Evolutionary conservation across 768 basidiomycete genomes (phyloP).

Genomic region (Psilocybe tampanensis): DNA sequence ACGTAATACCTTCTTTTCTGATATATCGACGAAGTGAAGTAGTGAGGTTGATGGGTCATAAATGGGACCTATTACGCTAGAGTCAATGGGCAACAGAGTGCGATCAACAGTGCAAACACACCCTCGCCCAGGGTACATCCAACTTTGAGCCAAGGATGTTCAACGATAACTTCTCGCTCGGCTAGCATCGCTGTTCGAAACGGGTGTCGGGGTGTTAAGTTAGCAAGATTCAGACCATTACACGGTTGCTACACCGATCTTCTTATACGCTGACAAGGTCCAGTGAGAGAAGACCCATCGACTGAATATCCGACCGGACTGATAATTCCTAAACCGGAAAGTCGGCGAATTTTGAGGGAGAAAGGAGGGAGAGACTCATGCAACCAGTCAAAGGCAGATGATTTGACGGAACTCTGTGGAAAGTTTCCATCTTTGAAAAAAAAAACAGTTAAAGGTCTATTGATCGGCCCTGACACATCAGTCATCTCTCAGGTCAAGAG

Average conservation of each 20-base stretch:
- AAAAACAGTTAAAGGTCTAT: constrained; percentile 25
- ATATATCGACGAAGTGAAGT: constrained; percentile 73
- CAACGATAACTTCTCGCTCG: constrained; percentile 38
- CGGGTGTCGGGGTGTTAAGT: neutral
- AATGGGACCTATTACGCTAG: constrained; percentile 49
- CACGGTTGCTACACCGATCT: constrained; percentile 7
- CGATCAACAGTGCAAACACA: constrained; percentile 20
- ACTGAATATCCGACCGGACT: constrained; percentile 21
- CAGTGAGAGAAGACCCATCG: constrained; percentile 18
- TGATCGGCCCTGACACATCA: constrained; percentile 28
- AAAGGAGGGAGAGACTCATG: constrained; percentile 12
- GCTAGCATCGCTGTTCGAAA: constrained; percentile 3
- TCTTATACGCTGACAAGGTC: constrained; percentile 27
- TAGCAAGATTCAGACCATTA: constrained; percentile 8
- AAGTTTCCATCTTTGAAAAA: constrained; percentile 20
- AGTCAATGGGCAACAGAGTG: too few species aligned
- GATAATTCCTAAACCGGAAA: constrained; percentile 30
- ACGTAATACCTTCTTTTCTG: constrained; percentile 47
- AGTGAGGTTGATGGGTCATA: constrained; percentile 56
- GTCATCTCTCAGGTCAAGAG: constrained; percentile 19
- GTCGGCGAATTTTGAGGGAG: constrained; percentile 15
- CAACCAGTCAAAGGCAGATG: constrained; percentile 17
- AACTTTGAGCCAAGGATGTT: constrained; percentile 49
- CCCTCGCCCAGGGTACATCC: constrained; percentile 69
- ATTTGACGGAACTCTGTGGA: constrained; percentile 16